phyloP scores from a whole-genome alignment of 78 protist genomes.

The Dictyostelium intermedium region DNA sequence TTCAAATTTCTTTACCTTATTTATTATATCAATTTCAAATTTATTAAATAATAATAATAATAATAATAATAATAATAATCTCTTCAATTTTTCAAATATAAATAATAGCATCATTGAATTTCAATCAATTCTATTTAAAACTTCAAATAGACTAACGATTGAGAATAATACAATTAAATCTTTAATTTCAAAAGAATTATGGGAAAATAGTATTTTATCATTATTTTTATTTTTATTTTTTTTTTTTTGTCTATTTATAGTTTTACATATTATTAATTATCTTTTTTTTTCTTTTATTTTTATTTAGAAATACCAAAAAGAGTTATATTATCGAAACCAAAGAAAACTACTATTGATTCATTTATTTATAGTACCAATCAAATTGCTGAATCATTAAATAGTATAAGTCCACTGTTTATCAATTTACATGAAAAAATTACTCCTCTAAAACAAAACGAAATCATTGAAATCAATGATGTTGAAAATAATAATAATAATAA shows the following conservation, averaged over 20 bases:
- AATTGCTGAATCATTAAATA: constrained; percentile 6
- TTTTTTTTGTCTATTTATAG: no score
- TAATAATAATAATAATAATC: neutral
- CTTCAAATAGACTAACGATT: neutral
- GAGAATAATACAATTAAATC: constrained; percentile 15
- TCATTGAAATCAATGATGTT: no score
- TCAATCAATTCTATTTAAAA: neutral
- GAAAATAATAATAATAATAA: neutral
- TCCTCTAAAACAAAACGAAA: neutral
- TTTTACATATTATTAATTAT: neutral
- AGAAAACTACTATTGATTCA: constrained; percentile 24
- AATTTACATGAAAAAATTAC: neutral
- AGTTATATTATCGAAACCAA: constrained; percentile 31
- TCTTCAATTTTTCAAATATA: neutral
- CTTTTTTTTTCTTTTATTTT: neutral
- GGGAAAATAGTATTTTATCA: constrained; percentile 23
- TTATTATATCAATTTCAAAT: neutral
- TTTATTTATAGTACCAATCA: neutral
- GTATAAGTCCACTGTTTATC: neutral
- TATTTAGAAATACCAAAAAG: constrained; percentile 19
- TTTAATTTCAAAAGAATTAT: constrained; percentile 22
- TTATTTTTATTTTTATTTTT: neutral
- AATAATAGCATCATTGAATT: neutral
- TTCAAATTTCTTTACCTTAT: constrained; percentile 31
- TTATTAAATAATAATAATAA: neutral